Evolutionary conservation across 768 basidiomycete species (phyloP).

Genomic region (Kwoniella sp.): DNA sequence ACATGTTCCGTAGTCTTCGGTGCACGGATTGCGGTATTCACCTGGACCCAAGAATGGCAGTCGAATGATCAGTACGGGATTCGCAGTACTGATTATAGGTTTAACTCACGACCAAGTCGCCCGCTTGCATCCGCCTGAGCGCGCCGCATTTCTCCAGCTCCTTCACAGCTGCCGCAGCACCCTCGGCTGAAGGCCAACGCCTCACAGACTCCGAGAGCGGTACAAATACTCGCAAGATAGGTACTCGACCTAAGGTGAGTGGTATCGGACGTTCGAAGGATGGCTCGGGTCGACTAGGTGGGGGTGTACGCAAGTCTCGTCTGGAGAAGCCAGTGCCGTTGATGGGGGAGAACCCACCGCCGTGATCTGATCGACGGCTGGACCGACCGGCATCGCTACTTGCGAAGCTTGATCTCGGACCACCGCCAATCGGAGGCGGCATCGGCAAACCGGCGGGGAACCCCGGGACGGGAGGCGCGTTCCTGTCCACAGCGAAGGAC

Average conservation of each 20-base stretch:
- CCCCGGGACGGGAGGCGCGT: conserved; percentile 31
- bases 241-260: conserved; percentile 43
- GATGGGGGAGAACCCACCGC: conserved; percentile 14
- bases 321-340: neutral
- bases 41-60: conserved; percentile 15
- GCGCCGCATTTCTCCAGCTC: conserved; percentile 56
- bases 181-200: conserved; percentile 53
- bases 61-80: conserved; percentile 8
- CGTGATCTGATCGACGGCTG: conserved; percentile 20
- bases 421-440: conserved; percentile 25
- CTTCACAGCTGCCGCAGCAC: conserved; percentile 35
- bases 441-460: conserved; percentile 25
- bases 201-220: conserved; percentile 47
- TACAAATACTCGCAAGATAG: conserved; percentile 52
- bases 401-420: conserved; percentile 31
- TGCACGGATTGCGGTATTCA: conserved; percentile 50
- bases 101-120: conserved; percentile 47
- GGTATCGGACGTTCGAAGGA: conserved; percentile 53
- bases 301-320: conserved; percentile 15
- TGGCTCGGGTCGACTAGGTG: conserved; percentile 38
- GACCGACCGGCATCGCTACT: conserved; percentile 34
- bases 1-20: conserved; percentile 47
- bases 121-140: conserved; percentile 38
- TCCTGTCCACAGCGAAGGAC: conserved; percentile 20
- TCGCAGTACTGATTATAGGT: conserved; percentile 4